Evolutionary conservation across 495 filamentous ascomycete species (phyloP).

Genomic region (Trichoderma asperelloides): DNA sequence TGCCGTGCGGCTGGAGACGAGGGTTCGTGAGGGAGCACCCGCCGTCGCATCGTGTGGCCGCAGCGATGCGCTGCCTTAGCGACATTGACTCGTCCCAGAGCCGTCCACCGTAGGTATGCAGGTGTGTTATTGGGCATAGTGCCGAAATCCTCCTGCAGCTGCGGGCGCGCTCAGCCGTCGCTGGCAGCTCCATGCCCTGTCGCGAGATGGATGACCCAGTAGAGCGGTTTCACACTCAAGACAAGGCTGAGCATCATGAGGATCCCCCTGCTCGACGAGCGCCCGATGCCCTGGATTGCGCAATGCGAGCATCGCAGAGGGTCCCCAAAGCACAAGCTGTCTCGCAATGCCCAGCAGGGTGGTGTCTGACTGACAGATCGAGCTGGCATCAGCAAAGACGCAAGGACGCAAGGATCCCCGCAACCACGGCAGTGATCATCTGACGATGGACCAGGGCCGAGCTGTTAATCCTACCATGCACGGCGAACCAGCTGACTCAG

Average conservation of each 20-base stretch:
- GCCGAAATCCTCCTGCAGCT: not conserved
- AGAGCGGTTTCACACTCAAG: not conserved
- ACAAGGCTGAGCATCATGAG: not conserved
- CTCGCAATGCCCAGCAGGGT: not conserved
- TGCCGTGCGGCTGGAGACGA: not conserved
- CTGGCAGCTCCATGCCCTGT: not conserved
- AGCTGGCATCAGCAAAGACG: not conserved
- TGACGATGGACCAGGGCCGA: not conserved
- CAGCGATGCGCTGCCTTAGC: not conserved
- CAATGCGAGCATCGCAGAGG: not conserved
- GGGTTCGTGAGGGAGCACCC: not conserved
- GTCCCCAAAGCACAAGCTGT: not conserved
- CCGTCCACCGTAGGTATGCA: not conserved
- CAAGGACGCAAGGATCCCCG: constrained; percentile 4
- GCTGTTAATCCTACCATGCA: not conserved
- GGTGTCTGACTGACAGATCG: not conserved
- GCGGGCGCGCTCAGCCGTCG: not conserved
- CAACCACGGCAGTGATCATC: not conserved
- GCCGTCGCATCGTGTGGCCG: not conserved
- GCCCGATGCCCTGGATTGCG: not conserved
- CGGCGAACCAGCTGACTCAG: not conserved
- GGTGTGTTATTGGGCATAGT: not conserved
- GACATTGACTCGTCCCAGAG: not conserved
- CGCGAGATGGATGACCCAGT: not conserved
- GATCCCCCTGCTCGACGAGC: not conserved